Conservation (phyloP, 2,329 filamentous ascomycete genomes). For the Aureobasidium sp. region DNA sequence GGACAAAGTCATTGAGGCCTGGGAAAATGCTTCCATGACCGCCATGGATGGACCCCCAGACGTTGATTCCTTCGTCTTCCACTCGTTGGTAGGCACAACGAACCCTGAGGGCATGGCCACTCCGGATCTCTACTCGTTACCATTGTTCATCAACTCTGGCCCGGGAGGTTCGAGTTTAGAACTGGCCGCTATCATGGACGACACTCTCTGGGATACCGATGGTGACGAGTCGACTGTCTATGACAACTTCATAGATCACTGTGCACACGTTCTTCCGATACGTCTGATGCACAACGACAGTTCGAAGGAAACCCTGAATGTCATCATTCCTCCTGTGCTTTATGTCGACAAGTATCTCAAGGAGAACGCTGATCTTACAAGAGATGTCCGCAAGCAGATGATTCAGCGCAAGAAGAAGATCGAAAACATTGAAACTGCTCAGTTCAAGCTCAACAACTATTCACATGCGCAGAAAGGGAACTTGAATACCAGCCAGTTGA, state of each 20-base stretch:
- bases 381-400: constrained; percentile 40
- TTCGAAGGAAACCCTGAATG: constrained; percentile 30
- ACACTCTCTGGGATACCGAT: constrained; percentile 26
- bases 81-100: constrained; percentile 22
- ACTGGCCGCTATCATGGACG: constrained; percentile 22
- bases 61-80: constrained; percentile 22
- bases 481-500: background rate
- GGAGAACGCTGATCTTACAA: constrained; percentile 41
- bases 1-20: constrained; percentile 21
- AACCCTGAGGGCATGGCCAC: constrained; percentile 20
- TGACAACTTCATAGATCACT: constrained; percentile 34
- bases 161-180: constrained; percentile 31
- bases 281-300: constrained; percentile 31
- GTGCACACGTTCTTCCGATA: constrained; percentile 52
- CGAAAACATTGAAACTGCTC: constrained; percentile 28
- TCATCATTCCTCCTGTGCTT: constrained; percentile 48
- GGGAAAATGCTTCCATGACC: constrained; percentile 19
- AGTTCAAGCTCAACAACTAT: constrained; percentile 33
- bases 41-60: constrained; percentile 7
- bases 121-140: constrained; percentile 18
- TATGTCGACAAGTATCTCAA: constrained; percentile 56
- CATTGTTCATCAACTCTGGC: constrained; percentile 2
- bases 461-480: constrained; percentile 6
- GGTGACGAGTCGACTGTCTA: constrained; percentile 18
- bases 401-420: constrained; percentile 25